Base-by-base conservation (phyloP, 805 yeast genomes). In the Starmerella vaccinii region DNA sequence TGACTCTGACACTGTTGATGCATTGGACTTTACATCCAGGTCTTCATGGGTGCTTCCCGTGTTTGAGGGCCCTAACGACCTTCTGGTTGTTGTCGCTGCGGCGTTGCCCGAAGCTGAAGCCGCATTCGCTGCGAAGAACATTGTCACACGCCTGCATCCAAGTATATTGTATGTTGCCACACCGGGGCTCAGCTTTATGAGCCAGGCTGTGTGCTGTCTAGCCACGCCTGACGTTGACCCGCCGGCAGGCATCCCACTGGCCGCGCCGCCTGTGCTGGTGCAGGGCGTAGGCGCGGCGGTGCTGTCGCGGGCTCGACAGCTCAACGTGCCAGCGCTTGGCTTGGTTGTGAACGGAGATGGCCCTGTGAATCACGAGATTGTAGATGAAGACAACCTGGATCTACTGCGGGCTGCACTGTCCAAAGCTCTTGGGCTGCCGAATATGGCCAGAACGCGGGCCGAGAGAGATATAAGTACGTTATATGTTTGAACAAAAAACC, bases 271-370 rank as follows among this genome's bases (percentile, higher is more conserved):
- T 1, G 59, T 56, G 23, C 40, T 58, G 22, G 51, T 65, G 12
- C 60, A 63, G 8, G 69, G 70, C 3, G 58, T 57, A 0, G 54
- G 60, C 13, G 70, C 69, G 0, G 60, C 66, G n/a, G 39, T 62
- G 15, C 38, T 66, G 29, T 49, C 65, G 18, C 55, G 57, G 7
- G 61, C 63, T 15, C 59, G 62, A 47, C 54, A 49, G 33, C 39
- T 32, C 16, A 43, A 43, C 5, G 45, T 59, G 13, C 56, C 62
- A 10, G 60, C 60, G 2, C 35, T 52, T 6, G 67, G 60, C 19
- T 46, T 66, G 27, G 52, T 63, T 1, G 62, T 65, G 18, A 53
- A 52, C 18, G 56, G 61, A 15, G 69, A 66, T 33, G 70, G 69
- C 13, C 63, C 66, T 1, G 54, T 50, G 40, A 64, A 63, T 34